Base-by-base conservation (phyloP, 2,329 filamentous ascomycete genomes). In the Helminthosporium solani region DNA sequence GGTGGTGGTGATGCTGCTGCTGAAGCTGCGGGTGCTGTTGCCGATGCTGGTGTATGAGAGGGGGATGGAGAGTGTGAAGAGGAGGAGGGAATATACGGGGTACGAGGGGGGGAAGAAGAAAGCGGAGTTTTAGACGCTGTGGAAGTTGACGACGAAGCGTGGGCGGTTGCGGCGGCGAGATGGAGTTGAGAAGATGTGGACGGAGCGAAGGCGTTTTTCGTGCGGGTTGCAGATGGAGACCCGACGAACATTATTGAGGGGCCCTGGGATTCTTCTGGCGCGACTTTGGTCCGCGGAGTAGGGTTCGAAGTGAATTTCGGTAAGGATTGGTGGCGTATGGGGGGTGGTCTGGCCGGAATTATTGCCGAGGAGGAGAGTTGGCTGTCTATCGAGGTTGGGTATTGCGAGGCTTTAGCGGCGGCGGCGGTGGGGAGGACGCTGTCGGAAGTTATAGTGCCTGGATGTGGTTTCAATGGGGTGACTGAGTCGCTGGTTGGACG, bases 221-320 rank as follows among this genome's bases (percentile, higher is more conserved):
- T 37, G 25, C 53, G 44, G 15, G 28, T 49, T 15, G 58, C 61
- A 15, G 58, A 60, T 3, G 67, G 64, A 1, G 60, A 63, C 42
- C 84, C 75, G 8, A 81, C 82, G 67, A 94, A 95, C 80, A 87
- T 88, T 52, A 95, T 90, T 1, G 79, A 85, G 1, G 85, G 84
- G 0, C 83, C 85, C 1, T 80, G 74, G 1, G 79, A 82, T 46
- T 86, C 87, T 49, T 87, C 81, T 1, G 50, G 31, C 2, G 81
- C 81, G 18, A 90, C 78, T 49, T 78, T 80, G 2, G 87, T 85
- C 53, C 86, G 82, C 0, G 88, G 88, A 1, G 88, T 82, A 0
- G 87, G 83, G 5, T 82, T 83, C 40, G 86, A 90, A 0, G 84
- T 86, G 65, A 92, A 92, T 30, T 82, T 81, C 35, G 80, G 76